A percentile compares a stretch with the other conserved stretches of the same genome.
Evolutionary conservation across 148 eudicot species (phyloP).

Genomic region (Pharnaceum exiguum): DNA sequence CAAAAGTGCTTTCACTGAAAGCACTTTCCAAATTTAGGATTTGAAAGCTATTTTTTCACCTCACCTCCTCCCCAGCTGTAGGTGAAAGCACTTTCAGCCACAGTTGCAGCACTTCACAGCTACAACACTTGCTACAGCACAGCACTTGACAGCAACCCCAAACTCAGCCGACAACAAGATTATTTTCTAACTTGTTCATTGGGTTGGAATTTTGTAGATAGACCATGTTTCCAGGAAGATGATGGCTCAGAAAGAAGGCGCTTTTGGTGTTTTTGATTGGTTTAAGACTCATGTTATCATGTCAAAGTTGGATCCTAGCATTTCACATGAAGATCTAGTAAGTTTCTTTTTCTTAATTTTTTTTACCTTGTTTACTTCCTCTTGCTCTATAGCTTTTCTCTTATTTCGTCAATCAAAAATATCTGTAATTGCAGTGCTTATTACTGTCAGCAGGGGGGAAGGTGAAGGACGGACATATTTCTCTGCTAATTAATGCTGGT

Average conservation of each 20-base stretch:
- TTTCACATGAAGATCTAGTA: constrained; percentile 88
- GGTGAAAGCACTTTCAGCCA: too few relatives aligned
- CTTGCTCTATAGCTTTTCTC: constrained; percentile 1
- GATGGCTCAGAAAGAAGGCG: constrained; percentile 46
- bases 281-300: constrained; percentile 65
- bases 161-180: not conserved
- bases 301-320: constrained; percentile 78
- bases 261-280: constrained; percentile 72
- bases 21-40: too few relatives aligned
- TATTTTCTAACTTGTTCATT: constrained; percentile 1
- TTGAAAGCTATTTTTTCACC: too few relatives aligned
- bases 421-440: constrained; percentile 42
- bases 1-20: too few relatives aligned
- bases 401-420: constrained; percentile 5
- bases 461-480: constrained; percentile 81
- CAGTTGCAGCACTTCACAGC: too few relatives aligned
- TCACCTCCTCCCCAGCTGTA: too few relatives aligned
- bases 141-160: too few relatives aligned
- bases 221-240: constrained; percentile 54
- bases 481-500: constrained; percentile 82
- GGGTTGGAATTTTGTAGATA: constrained; percentile 45
- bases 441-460: constrained; percentile 72
- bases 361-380: not conserved
- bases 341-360: constrained; percentile 19
- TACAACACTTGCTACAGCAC: too few relatives aligned